A percentile compares a stretch with the other conserved stretches of the same genome.
phyloP scores from a whole-genome alignment of 2,329 filamentous ascomycete genomes.

The Grosmannia serpens region DNA sequence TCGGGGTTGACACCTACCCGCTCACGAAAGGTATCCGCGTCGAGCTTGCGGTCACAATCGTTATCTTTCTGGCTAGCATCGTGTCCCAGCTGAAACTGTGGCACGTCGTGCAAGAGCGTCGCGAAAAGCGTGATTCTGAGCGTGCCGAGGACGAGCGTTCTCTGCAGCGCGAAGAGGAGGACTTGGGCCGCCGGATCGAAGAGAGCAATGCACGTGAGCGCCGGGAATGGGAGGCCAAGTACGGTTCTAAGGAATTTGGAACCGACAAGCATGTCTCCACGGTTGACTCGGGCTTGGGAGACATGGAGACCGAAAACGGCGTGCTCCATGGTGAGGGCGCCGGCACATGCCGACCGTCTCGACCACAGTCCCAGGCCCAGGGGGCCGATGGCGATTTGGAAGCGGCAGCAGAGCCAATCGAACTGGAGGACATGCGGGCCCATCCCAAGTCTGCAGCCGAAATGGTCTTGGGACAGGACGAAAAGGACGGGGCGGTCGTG shows the following conservation, averaged over 20 bases:
- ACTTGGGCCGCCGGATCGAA: slow-evolving; percentile 56
- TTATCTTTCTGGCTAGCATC: slow-evolving; percentile 64
- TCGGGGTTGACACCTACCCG: slow-evolving; percentile 67
- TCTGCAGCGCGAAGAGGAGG: slow-evolving; percentile 54
- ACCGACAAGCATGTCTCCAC: slow-evolving; percentile 22
- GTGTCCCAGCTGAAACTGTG: slow-evolving; percentile 80
- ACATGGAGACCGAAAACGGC: slow-evolving; percentile 35
- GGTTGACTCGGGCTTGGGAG: slow-evolving; percentile 39
- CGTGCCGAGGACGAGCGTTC: slow-evolving; percentile 38
- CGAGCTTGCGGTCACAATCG: slow-evolving; percentile 66
- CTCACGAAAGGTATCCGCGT: slow-evolving; percentile 77
- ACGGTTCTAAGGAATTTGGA: slow-evolving; percentile 39
- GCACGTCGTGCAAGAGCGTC: slow-evolving; percentile 61
- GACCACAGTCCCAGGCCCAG: slow-evolving; percentile 18
- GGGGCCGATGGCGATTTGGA: slow-evolving; percentile 10
- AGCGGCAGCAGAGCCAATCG: slow-evolving; percentile 34
- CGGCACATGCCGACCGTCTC: slow-evolving; percentile 21
- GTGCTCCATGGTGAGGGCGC: slow-evolving; percentile 19
- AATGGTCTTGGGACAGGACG: slow-evolving; percentile 28
- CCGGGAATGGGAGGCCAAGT: slow-evolving; percentile 64
- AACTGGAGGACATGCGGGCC: slow-evolving; percentile 39
- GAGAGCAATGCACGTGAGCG: slow-evolving; percentile 49
- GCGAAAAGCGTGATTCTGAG: slow-evolving; percentile 39
- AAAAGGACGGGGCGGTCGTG: slow-evolving; percentile 36
- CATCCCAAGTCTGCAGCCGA: slow-evolving; percentile 22